Conservation (phyloP, 1,139 yeast genomes). For the Candida albicans region DNA sequence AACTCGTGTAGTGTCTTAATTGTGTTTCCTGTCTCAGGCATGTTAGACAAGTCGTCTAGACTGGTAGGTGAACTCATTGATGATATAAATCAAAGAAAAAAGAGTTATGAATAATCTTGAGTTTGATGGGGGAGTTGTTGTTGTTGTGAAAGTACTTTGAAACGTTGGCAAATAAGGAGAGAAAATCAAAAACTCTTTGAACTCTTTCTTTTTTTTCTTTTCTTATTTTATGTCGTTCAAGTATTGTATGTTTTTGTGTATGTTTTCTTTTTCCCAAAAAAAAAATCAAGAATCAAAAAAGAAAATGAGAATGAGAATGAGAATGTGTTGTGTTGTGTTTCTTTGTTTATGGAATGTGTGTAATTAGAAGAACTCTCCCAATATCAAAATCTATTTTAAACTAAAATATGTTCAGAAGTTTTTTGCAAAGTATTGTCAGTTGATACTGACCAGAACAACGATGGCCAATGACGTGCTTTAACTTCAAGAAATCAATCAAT, state of each 20-base stretch:
- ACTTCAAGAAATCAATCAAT: no score
- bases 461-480: no score
- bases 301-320: no score
- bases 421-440: no score
- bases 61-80: conserved; percentile 36
- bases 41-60: conserved; percentile 21
- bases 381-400: no score
- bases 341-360: no score
- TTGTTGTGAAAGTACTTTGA: background rate
- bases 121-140: no score
- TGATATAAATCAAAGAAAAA: background rate
- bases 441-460: no score
- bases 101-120: background rate
- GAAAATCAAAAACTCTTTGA: conserved; percentile 1
- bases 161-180: conserved; percentile 2
- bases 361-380: no score
- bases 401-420: no score
- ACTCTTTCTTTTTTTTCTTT: background rate
- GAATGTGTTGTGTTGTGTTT: no score
- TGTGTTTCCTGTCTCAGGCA: conserved; percentile 7
- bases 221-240: background rate
- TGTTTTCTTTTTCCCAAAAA: background rate
- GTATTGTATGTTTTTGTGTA: background rate
- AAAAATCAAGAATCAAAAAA: no score
- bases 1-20: conserved; percentile 5